These are phyloP conservation scores for Colletotrichum plurivorum DNA, from an alignment of 2,329 filamentous ascomycete species.

Conservation along the genomic window DNA sequence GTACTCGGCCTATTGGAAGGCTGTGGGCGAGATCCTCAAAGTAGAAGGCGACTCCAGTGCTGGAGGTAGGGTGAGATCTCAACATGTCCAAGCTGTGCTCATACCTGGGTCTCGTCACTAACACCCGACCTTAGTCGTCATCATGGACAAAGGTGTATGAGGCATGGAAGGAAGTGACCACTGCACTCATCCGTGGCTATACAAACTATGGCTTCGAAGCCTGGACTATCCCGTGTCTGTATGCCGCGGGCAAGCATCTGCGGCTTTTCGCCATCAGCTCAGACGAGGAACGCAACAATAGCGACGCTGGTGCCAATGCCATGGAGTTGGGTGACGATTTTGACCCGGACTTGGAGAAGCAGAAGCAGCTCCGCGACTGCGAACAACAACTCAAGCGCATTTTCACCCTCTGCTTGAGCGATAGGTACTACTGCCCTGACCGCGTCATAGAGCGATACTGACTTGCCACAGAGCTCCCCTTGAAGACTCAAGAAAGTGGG, in stretches of 20 bases:
- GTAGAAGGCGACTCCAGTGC: conserved; percentile 67
- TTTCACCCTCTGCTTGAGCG: conserved; percentile 90
- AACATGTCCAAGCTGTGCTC: not conserved
- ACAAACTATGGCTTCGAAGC: conserved; percentile 81
- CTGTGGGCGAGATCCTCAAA: conserved; percentile 79
- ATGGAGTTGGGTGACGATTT: conserved; percentile 80
- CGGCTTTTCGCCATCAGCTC: conserved; percentile 92
- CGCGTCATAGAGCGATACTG: conserved; percentile 40
- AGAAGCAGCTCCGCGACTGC: conserved; percentile 90
- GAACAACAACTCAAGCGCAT: conserved; percentile 92
- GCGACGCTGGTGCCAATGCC: conserved; percentile 53
- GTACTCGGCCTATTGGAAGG: conserved; percentile 87
- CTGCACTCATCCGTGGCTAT: conserved; percentile 84
- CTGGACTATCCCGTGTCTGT: conserved; percentile 94
- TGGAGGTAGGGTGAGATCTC: conserved; percentile 47
- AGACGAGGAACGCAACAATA: conserved; percentile 75
- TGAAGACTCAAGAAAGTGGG: conserved; percentile 96
- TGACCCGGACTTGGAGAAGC: conserved; percentile 80
- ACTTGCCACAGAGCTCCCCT: conserved; percentile 75
- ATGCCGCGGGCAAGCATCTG: conserved; percentile 88
- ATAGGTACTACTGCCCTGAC: conserved; percentile 72
- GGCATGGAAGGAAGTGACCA: conserved; percentile 88
- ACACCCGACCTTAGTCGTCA: conserved; percentile 47
- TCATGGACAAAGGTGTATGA: conserved; percentile 89
- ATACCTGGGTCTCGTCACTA: not conserved